A percentile compares a stretch with the other conserved stretches of the same genome.
phyloP scores from a whole-genome alignment of 1,284 basidiomycete species.

The Pulchroboletus neoregius region DNA sequence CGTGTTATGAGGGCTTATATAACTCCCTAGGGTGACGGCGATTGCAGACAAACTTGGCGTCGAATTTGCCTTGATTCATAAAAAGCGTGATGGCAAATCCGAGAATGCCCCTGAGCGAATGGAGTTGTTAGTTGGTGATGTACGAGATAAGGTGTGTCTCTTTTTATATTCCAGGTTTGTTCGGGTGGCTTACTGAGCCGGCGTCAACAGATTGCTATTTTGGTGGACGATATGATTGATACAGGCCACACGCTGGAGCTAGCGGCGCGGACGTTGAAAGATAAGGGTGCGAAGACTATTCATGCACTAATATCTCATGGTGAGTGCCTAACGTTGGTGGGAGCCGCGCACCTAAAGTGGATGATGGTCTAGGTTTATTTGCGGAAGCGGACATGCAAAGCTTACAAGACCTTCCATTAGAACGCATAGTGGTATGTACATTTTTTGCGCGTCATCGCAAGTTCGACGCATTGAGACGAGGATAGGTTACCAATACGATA shows the following conservation, averaged over 20 bases:
- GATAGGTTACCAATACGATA: constrained; percentile 74
- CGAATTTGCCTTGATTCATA: constrained; percentile 96
- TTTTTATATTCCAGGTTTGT: constrained; percentile 7
- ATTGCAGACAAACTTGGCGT: constrained; percentile 95
- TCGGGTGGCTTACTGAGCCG: constrained; percentile 6
- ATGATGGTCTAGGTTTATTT: constrained; percentile 62
- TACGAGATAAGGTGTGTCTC: constrained; percentile 73
- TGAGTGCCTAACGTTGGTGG: constrained; percentile 34
- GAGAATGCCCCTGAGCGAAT: constrained; percentile 68
- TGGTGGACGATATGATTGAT: constrained; percentile 99
- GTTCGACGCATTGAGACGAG: neutral
- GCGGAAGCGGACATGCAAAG: constrained; percentile 80
- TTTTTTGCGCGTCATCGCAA: neutral
- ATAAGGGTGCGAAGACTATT: constrained; percentile 85
- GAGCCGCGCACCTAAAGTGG: constrained; percentile 3
- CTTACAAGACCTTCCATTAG: constrained; percentile 77
- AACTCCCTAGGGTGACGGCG: constrained; percentile 70
- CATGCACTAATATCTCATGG: constrained; percentile 94
- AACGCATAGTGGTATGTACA: constrained; percentile 84
- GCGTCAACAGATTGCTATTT: constrained; percentile 69
- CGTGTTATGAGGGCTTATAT: constrained; percentile 11
- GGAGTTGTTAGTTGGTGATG: constrained; percentile 97
- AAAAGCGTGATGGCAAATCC: constrained; percentile 69
- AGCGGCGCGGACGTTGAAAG: constrained; percentile 80
- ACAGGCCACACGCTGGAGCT: constrained; percentile 86